These are phyloP conservation scores for Echium plantagineum DNA, from an alignment of 257 asterid genomes.

Conservation along the genomic window DNA sequence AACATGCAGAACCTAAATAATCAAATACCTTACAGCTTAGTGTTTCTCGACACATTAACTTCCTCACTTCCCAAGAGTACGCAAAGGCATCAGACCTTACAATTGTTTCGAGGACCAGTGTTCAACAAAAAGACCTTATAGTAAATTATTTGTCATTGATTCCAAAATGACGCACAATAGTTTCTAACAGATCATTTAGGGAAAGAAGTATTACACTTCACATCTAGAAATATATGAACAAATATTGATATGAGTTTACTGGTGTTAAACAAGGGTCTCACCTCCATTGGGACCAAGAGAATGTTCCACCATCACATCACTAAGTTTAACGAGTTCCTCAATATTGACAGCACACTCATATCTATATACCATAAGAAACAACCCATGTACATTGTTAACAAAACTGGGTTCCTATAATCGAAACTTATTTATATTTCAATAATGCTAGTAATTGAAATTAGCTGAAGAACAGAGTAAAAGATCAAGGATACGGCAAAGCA, in stretches of 20 bases:
- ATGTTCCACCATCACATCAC: constrained; percentile 89
- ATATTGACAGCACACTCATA: constrained; percentile 87
- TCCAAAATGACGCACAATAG: no score
- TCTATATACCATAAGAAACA: constrained; percentile 46
- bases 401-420: not conserved
- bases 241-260: not conserved
- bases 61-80: no score
- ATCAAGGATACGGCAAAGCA: constrained; percentile 79
- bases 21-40: not conserved
- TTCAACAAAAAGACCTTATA: no score
- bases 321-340: constrained; percentile 80
- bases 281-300: constrained; percentile 99
- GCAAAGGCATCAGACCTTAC: no score
- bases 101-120: no score
- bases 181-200: no score
- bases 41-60: no score
- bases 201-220: no score
- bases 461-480: not conserved
- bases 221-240: no score
- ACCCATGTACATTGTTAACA: constrained; percentile 1
- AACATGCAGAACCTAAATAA: not conserved
- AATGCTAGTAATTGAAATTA: not conserved
- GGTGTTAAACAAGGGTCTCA: constrained; percentile 16
- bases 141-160: no score
- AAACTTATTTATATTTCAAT: not conserved